phyloP scores from a whole-genome alignment of 1,139 yeast genomes.

The Citeromyces hawaiiensis region DNA sequence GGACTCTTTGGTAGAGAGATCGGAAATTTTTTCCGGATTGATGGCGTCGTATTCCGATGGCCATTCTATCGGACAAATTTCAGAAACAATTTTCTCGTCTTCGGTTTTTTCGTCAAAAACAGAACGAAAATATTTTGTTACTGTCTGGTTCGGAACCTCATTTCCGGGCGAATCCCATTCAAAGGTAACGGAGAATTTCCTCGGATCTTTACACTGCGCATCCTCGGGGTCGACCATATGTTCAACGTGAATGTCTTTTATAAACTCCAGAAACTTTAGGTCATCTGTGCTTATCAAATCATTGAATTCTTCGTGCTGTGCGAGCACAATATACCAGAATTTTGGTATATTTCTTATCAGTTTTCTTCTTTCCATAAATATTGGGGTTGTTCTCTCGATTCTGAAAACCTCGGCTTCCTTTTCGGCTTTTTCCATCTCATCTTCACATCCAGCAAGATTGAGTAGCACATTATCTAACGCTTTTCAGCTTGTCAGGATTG shows the following conservation, averaged over 20 bases:
- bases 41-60: conserved; percentile 39
- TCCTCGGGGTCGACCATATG: conserved; percentile 13
- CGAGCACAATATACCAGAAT: conserved; percentile 67
- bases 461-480: conserved; percentile 15
- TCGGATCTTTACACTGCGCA: conserved; percentile 20
- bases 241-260: conserved; percentile 40
- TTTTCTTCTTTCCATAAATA: conserved; percentile 35
- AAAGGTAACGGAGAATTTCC: conserved; percentile 45
- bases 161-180: conserved; percentile 26
- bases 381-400: conserved; percentile 32
- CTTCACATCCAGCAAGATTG: conserved; percentile 40
- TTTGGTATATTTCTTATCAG: conserved; percentile 37
- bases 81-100: conserved; percentile 36
- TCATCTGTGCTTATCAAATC: conserved; percentile 58
- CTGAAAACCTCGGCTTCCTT: conserved; percentile 36
- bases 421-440: conserved; percentile 40
- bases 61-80: conserved; percentile 40
- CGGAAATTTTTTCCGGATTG: conserved; percentile 32
- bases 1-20: conserved; percentile 22
- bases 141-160: conserved; percentile 33
- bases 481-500: not conserved
- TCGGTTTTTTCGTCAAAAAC: conserved; percentile 29
- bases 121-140: conserved; percentile 38
- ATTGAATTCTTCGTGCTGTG: conserved; percentile 66
- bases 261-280: conserved; percentile 49